Base-by-base conservation (phyloP, 176 grass and related monocot genomes). In the Metroxylon sagu region DNA sequence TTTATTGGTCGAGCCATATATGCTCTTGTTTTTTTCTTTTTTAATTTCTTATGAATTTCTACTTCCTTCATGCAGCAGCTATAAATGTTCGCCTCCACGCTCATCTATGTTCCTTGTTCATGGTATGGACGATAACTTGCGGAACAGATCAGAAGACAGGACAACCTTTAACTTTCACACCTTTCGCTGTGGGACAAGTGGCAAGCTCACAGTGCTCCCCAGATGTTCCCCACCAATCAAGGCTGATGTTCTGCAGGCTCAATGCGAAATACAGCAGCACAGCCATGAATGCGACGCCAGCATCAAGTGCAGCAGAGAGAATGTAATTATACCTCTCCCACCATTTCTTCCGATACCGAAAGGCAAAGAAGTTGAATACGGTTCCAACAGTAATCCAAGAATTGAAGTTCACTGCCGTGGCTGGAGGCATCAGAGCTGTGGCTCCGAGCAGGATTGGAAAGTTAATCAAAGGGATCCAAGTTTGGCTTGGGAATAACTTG, bases 321-420 rank as follows among this genome's bases (percentile, higher is more conserved):
- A 95, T 80, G 68, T 95, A 95, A 75, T 95, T 95, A 79, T 95
- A 95, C 30, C 90, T 56, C 82, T 83, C 61, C 90, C 85, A 95
- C 90, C 90, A 95, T 16, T 31, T 64, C 90, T 95, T 89, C 50
- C 67, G 74, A 59, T 89, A 82, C 52, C 85, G 67, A 89, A 89
- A 95, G 1, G 86, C 77, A 58, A 86, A 76, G 82, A 81, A 95
- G 85, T 95, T 95, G 82, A 95, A 95, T 3, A 89, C 76, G 1
- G 79, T 73, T 17, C 90, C 90, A 0, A 89, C 77, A 5, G 69
- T 65, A 53, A 79, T 69, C 85, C 85, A 95, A 14, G 86, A 49
- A 52, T 83, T 89, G 82, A 67, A 95, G 74, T 95, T 95, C 66
- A 95, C 62, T 6, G 90, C 43, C 3, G 90, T 78, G 16, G 90